Percentiles rank a stretch among this genome's conserved stretches.
These are phyloP conservation scores for Achaetomiella virescens DNA, from an alignment of 495 filamentous ascomycete genomes.

Conservation along the genomic window DNA sequence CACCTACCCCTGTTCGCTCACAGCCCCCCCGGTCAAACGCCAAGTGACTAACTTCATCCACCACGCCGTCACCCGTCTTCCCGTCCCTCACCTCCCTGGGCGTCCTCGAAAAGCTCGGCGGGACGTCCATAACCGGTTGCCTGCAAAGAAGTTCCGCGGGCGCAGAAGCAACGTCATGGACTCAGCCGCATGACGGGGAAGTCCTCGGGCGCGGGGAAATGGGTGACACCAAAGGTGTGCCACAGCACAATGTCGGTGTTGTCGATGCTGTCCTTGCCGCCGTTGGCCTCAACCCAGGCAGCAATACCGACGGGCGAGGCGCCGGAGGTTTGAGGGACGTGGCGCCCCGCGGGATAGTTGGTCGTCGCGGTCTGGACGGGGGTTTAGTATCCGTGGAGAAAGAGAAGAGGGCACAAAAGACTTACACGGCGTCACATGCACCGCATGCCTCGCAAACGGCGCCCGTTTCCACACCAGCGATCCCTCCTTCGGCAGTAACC, in stretches of 20 bases:
- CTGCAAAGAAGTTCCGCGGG: conserved; percentile 80
- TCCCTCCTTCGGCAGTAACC: conserved; percentile 74
- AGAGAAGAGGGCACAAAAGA: conserved; percentile 1
- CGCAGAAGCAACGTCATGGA: conserved; percentile 78
- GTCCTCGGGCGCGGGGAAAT: conserved; percentile 90
- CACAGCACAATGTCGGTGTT: conserved; percentile 88
- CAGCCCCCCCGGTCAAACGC: conserved; percentile 27
- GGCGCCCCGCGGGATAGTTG: conserved; percentile 90
- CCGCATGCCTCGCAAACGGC: conserved; percentile 83
- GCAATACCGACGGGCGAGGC: conserved; percentile 73
- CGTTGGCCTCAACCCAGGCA: conserved; percentile 67
- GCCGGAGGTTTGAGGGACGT: conserved; percentile 89
- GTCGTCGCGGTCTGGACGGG: conserved; percentile 63
- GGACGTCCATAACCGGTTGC: conserved; percentile 83
- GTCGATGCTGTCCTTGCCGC: conserved; percentile 61
- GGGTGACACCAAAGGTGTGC: conserved; percentile 93
- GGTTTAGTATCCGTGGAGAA: neutral
- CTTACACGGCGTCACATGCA: conserved; percentile 89
- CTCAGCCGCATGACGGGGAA: conserved; percentile 85
- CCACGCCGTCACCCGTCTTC: conserved; percentile 39
- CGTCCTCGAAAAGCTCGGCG: conserved; percentile 67
- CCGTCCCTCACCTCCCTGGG: conserved; percentile 60
- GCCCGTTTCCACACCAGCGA: conserved; percentile 90
- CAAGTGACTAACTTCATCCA: conserved; percentile 42
- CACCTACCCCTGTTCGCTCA: conserved; percentile 3